Conservation (phyloP, 2,329 filamentous ascomycete genomes). For the Alternaria arbusti region DNA sequence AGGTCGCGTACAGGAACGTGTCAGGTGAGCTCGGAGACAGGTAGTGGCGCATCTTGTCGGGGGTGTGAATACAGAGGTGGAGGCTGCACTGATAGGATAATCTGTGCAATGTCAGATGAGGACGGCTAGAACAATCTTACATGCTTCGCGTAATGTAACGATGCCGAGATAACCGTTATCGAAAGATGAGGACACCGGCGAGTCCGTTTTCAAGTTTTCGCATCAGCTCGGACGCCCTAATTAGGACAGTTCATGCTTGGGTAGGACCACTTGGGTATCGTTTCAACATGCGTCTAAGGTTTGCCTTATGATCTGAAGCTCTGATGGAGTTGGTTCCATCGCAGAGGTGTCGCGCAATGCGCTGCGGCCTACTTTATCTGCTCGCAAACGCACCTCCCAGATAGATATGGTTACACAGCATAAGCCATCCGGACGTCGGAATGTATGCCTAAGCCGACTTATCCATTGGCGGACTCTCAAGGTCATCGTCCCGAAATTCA, state of each 20-base stretch:
- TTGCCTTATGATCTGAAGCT: conserved; percentile 11
- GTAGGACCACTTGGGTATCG: background rate
- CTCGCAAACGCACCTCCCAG: background rate
- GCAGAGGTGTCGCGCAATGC: conserved; percentile 12
- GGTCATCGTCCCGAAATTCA: background rate
- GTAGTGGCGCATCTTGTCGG: conserved; percentile 2
- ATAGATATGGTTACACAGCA: conserved; percentile 3
- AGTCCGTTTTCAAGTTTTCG: background rate
- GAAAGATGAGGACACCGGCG: background rate
- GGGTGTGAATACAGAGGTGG: background rate
- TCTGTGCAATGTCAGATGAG: background rate
- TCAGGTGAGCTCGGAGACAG: background rate
- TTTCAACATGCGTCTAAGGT: background rate
- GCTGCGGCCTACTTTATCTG: conserved; percentile 22
- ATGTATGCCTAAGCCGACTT: background rate
- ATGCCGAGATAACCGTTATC: conserved; percentile 15
- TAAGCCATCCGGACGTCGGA: background rate
- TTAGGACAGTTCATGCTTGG: background rate
- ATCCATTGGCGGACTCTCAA: background rate
- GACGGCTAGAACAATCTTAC: conserved; percentile 3
- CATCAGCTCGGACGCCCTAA: background rate
- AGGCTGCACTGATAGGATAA: conserved; percentile 1
- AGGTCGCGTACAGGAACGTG: background rate
- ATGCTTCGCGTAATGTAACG: conserved; percentile 1
- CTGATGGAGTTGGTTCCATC: conserved; percentile 3